These are phyloP conservation scores for Cystobasidium ongulense DNA, from an alignment of 768 basidiomycete genomes.

Conservation along the genomic window DNA sequence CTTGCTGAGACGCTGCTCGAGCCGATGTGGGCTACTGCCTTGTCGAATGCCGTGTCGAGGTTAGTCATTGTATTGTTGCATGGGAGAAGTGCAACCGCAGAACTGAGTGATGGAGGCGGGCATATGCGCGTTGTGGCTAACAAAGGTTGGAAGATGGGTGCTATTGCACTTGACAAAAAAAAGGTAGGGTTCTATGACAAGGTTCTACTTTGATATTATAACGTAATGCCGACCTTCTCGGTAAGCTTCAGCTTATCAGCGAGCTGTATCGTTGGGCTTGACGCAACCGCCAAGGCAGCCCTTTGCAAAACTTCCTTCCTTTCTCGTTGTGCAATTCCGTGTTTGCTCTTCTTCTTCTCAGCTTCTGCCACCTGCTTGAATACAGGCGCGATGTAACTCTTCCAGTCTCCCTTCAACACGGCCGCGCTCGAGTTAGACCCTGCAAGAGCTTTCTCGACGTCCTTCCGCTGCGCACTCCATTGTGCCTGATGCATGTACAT, in stretches of 20 bases:
- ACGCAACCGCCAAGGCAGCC: not conserved
- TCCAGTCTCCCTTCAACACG: not conserved
- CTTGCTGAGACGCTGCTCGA: not conserved
- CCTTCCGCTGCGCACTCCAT: not conserved
- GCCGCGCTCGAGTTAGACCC: not conserved
- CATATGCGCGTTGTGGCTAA: no score
- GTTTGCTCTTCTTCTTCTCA: not conserved
- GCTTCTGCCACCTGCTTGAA: not conserved
- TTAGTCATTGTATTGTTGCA: not conserved
- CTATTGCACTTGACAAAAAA: no score
- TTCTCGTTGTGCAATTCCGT: not conserved
- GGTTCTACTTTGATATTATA: not conserved
- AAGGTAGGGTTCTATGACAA: no score
- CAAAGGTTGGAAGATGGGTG: no score
- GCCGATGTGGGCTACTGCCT: constrained; percentile 16
- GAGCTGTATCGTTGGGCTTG: not conserved
- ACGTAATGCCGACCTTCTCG: not conserved
- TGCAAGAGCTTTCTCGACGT: not conserved
- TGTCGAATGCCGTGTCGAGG: not conserved
- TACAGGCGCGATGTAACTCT: not conserved
- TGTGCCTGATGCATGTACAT: not conserved
- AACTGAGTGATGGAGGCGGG: not conserved
- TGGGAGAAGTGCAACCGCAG: not conserved
- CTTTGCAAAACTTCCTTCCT: not conserved
- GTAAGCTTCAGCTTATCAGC: not conserved